These are phyloP conservation scores for Geosmithia morbida DNA, from an alignment of 2,329 filamentous ascomycete genomes.

Conservation along the genomic window DNA sequence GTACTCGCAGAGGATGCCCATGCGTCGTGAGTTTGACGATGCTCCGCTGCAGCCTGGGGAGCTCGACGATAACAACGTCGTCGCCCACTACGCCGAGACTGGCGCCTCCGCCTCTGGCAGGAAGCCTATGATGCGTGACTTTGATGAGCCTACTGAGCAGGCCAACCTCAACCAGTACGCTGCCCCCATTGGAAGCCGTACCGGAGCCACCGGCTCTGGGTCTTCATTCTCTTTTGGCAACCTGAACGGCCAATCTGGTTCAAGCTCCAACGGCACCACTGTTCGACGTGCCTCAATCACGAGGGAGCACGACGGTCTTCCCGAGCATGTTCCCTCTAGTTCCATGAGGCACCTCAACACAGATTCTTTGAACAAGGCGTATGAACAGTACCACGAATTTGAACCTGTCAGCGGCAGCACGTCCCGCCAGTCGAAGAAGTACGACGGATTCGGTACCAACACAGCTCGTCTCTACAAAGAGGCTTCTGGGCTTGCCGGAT, in stretches of 20 bases:
- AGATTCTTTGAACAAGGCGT: conserved; percentile 4
- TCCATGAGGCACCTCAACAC: conserved; percentile 2
- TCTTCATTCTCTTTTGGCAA: neutral
- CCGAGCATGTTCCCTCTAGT: neutral
- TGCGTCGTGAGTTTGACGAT: neutral
- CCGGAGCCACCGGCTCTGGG: neutral
- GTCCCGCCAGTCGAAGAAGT: conserved; percentile 13
- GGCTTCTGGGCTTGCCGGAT: conserved; percentile 7
- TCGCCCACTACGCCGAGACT: neutral
- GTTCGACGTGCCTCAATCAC: neutral
- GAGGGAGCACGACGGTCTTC: neutral
- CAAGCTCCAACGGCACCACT: neutral
- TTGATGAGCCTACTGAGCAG: neutral
- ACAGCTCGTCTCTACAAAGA: conserved; percentile 12
- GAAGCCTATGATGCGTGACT: neutral
- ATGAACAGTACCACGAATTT: conserved; percentile 12
- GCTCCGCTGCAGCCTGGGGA: neutral
- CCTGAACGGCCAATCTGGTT: neutral
- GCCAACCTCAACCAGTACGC: neutral
- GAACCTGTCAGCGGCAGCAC: neutral
- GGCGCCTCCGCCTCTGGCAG: neutral
- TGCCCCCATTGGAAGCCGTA: neutral
- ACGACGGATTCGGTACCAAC: conserved; percentile 15
- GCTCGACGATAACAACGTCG: neutral
- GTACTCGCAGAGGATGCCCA: neutral